Evolutionary conservation across 2,329 filamentous ascomycete genomes (phyloP).

Genomic region (Pezicula neosporulosa): DNA sequence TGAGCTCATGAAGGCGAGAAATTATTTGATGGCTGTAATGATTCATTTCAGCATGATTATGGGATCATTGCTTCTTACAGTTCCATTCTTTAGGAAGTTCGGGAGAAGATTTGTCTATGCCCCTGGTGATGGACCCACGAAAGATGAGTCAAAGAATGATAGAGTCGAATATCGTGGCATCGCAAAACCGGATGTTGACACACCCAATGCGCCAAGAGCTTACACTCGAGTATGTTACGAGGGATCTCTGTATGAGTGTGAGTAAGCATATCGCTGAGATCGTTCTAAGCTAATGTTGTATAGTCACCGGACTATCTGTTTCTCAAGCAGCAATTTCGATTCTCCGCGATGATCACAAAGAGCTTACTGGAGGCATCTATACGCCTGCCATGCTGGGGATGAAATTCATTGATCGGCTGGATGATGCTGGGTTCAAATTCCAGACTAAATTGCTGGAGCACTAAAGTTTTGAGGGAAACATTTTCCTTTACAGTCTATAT

Average conservation of each 20-base stretch:
- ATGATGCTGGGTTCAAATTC: constrained; percentile 58
- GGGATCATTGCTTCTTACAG: constrained; percentile 34
- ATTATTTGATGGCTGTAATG: constrained; percentile 45
- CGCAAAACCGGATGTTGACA: constrained; percentile 53
- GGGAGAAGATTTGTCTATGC: constrained; percentile 41
- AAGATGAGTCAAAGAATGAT: constrained; percentile 53
- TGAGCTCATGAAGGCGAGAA: constrained; percentile 50
- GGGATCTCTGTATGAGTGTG: constrained; percentile 64
- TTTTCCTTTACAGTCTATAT: no score
- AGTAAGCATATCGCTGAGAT: constrained; percentile 26
- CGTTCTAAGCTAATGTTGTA: constrained; percentile 6
- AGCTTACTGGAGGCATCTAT: constrained; percentile 63
- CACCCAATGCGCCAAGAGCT: constrained; percentile 35
- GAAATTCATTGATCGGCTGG: constrained; percentile 59
- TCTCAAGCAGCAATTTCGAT: constrained; percentile 63
- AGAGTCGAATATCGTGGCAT: constrained; percentile 61
- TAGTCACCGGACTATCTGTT: constrained; percentile 63
- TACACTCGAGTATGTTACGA: constrained; percentile 51
- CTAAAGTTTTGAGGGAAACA: not conserved
- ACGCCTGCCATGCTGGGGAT: constrained; percentile 72
- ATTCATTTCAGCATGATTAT: constrained; percentile 47
- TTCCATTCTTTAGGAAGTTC: constrained; percentile 36
- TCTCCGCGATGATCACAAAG: constrained; percentile 53
- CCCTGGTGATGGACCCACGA: constrained; percentile 52
- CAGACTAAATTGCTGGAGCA: constrained; percentile 46